Base-by-base conservation (phyloP, 2,329 filamentous ascomycete species). In the Didymella lethalis region DNA sequence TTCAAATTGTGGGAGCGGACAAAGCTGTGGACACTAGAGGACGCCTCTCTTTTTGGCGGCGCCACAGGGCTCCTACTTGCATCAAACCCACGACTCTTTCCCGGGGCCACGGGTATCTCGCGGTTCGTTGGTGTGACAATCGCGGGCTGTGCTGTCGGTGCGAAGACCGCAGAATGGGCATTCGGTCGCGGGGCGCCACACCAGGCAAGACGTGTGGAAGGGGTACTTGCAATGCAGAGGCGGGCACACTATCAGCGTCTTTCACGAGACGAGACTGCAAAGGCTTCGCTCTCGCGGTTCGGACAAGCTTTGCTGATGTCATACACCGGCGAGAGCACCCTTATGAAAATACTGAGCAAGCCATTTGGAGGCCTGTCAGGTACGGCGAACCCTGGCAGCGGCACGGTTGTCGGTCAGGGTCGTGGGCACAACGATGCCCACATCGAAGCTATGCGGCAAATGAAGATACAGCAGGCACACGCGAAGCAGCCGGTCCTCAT, bases 1-100 rank as follows among this genome's bases (percentile, higher is more conserved):
- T 58, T 56, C 7, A 65, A 67, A 40, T 43, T 69, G 18, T 70
- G 64, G 65, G 65, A 71, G 44, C 51, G 53, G n/a, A 67, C 65
- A 23, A 60, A 61, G n/a, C 49, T 61, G 11, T 64, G 60, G 59
- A 65, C 61, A 0, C 10, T 46, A 8, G 66, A 70, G 34, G 68
- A 71, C 36, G 40, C 45, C 0, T 48, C 57, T 14, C n/a, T 70
- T 8, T 38, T 41, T 14, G 67, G 67, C 31, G 67, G 61, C 32
- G 59, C 43, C 7, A 47, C 64, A 18, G 66, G 64, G 14, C 44
- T 63, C 6, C 58, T 65, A 3, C 29, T 58, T 16, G 65, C 64
- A 11, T 36, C 67, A 11, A 65, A 64, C 14, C 59, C 56, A 4
- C 63, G 65, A 29, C 47, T 66, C 3, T 53, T 71, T 16, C 66